Evolutionary conservation across 1,284 basidiomycete genomes (phyloP).

Genomic region (Apiotrichum akiyoshidainum): DNA sequence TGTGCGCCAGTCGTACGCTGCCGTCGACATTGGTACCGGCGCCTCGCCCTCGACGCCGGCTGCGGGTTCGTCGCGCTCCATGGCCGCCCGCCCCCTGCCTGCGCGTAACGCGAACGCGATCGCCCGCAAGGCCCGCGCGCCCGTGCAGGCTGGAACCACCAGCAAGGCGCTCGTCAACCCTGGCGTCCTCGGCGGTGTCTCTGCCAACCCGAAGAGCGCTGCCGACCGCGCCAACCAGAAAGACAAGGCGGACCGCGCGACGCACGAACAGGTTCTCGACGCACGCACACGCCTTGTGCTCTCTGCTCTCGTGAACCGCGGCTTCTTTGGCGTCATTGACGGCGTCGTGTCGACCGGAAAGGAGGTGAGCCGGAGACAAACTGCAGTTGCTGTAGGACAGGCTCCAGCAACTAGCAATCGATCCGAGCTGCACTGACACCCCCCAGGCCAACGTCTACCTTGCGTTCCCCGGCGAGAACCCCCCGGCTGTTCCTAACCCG

Average conservation of each 20-base stretch:
- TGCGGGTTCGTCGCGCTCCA: slow-evolving; percentile 1
- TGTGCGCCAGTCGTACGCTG: slow-evolving; percentile 65
- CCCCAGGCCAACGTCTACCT: slow-evolving; percentile 88
- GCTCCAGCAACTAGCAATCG: not conserved
- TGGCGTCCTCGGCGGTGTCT: slow-evolving; percentile 59
- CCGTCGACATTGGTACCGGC: slow-evolving; percentile 6
- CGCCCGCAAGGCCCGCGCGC: slow-evolving; percentile 48
- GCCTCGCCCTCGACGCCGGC: slow-evolving; percentile 3
- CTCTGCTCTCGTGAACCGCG: slow-evolving; percentile 89
- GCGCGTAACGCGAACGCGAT: slow-evolving; percentile 34
- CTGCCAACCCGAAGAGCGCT: slow-evolving; percentile 83
- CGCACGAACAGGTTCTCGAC: slow-evolving; percentile 90
- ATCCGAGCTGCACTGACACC: slow-evolving; percentile 5
- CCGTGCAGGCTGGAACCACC: slow-evolving; percentile 53
- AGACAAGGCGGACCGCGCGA: slow-evolving; percentile 91
- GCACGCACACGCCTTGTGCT: slow-evolving; percentile 83
- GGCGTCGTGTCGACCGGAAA: slow-evolving; percentile 94
- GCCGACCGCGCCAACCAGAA: slow-evolving; percentile 78
- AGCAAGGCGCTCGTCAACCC: slow-evolving; percentile 67
- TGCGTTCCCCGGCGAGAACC: slow-evolving; percentile 63
- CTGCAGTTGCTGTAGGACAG: not conserved
- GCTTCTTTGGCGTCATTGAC: slow-evolving; percentile 79
- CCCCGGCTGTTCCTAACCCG: slow-evolving; percentile 54
- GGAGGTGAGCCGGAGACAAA: slow-evolving; percentile 61
- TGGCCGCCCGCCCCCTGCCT: slow-evolving; percentile 29